A percentile compares a stretch with the other conserved stretches of the same genome.
Conservation (phyloP, 2,329 filamentous ascomycete genomes). For the Coniochaeta pulveracea region DNA sequence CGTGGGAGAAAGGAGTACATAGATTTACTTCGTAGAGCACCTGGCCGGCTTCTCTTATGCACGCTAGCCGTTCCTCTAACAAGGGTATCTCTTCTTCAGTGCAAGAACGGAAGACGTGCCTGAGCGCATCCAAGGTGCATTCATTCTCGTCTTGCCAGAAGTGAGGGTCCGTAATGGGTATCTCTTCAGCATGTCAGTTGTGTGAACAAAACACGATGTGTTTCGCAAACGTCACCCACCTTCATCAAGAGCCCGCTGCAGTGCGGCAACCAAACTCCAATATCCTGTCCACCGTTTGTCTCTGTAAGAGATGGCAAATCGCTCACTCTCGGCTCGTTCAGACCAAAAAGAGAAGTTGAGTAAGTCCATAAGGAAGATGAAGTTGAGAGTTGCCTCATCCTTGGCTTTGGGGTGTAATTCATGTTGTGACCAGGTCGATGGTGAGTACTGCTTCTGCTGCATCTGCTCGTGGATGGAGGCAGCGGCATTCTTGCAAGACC, state of each 20-base stretch:
- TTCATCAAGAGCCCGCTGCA: conserved; percentile 84
- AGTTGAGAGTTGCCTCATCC: conserved; percentile 70
- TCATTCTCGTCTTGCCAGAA: conserved; percentile 74
- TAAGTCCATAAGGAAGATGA: conserved; percentile 96
- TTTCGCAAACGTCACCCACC: conserved; percentile 37
- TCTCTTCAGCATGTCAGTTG: conserved; percentile 34
- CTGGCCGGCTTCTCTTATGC: conserved; percentile 71
- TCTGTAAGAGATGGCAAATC: conserved; percentile 74
- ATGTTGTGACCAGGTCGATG: conserved; percentile 76
- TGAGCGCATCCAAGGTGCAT: conserved; percentile 63
- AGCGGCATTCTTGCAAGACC: conserved; percentile 72
- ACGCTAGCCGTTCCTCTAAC: conserved; percentile 63
- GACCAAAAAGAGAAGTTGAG: conserved; percentile 98
- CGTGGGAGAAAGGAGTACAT: background rate
- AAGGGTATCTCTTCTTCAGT: conserved; percentile 83
- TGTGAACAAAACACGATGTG: too few species aligned
- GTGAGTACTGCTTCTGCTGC: conserved; percentile 74
- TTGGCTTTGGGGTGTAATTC: conserved; percentile 79
- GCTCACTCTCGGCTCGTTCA: conserved; percentile 52
- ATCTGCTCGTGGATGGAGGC: conserved; percentile 70
- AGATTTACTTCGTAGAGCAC: conserved; percentile 62
- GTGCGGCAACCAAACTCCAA: conserved; percentile 79
- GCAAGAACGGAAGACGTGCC: conserved; percentile 72
- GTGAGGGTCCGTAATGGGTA: conserved; percentile 77
- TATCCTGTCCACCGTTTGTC: conserved; percentile 86